phyloP scores from a whole-genome alignment of 2,329 filamentous ascomycete species.

The Colletotrichum echinochloae region DNA sequence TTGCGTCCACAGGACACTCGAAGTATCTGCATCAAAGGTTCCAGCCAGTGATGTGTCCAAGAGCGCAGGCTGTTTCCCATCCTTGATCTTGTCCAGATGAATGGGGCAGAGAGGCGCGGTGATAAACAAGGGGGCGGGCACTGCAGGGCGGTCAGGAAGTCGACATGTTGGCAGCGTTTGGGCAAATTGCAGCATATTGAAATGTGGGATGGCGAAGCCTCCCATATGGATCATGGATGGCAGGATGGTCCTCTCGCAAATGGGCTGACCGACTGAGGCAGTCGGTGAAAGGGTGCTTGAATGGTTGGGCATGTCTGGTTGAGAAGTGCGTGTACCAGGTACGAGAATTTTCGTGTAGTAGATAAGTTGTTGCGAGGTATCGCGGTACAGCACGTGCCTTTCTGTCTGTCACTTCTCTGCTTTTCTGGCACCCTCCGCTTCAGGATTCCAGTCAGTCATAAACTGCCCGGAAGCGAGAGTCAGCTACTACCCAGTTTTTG shows the following conservation, averaged over 20 bases:
- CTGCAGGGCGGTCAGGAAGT: slow-evolving; percentile 10
- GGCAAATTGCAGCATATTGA: slow-evolving; percentile 30
- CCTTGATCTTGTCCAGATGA: slow-evolving; percentile 1
- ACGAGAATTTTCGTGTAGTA: not conserved
- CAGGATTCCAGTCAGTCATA: not conserved
- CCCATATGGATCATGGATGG: slow-evolving; percentile 27
- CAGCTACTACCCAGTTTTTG: slow-evolving; percentile 16
- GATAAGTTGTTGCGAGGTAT: not conserved
- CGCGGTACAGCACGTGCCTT: not conserved
- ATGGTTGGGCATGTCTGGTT: slow-evolving; percentile 12
- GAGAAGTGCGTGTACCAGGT: slow-evolving; percentile 1
- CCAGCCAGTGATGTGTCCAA: slow-evolving; percentile 3
- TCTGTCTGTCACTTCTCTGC: slow-evolving; percentile 9
- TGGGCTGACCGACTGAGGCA: slow-evolving; percentile 14
- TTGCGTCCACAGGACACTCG: slow-evolving; percentile 6
- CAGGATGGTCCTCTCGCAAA: slow-evolving; percentile 9
- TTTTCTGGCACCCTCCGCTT: slow-evolving; percentile 14
- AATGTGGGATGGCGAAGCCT: slow-evolving; percentile 35
- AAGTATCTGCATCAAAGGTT: slow-evolving; percentile 16
- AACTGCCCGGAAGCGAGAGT: slow-evolving; percentile 2
- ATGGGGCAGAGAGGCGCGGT: slow-evolving; percentile 3
- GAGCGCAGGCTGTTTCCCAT: slow-evolving; percentile 11
- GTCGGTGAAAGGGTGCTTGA: not conserved
- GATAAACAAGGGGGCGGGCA: not conserved
- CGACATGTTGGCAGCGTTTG: slow-evolving; percentile 10